phyloP scores from a whole-genome alignment of 2,329 filamentous ascomycete species.

The Fusarium scirpi region DNA sequence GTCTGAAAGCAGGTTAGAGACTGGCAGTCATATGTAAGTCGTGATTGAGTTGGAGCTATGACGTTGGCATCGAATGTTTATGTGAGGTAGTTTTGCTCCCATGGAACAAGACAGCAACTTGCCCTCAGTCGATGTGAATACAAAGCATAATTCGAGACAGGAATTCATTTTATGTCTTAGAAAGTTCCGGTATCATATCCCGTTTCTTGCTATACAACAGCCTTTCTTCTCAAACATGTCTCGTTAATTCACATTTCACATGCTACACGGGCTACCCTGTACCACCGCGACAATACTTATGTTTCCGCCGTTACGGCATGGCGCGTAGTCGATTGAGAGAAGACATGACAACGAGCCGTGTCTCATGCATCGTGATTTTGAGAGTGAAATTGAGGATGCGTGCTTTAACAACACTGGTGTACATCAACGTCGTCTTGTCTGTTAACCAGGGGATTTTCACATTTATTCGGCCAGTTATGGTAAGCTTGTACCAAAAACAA shows the following conservation, averaged over 20 bases:
- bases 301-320: background rate
- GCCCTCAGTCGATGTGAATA: too few relatives aligned
- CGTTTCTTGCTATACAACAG: background rate
- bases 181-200: background rate
- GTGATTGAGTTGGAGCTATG: background rate
- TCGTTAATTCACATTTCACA: background rate
- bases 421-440: background rate
- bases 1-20: too few relatives aligned
- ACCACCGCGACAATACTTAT: background rate
- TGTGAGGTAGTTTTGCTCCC: too few relatives aligned
- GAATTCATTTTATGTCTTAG: background rate
- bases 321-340: background rate
- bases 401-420: background rate
- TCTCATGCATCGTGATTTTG: background rate
- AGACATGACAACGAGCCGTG: background rate
- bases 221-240: background rate
- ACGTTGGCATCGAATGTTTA: too few relatives aligned
- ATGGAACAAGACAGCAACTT: background rate
- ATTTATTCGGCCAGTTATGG: too few relatives aligned
- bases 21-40: fast-evolving
- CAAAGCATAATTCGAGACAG: too few relatives aligned
- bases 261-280: background rate
- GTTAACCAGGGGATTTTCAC: background rate
- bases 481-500: too few relatives aligned
- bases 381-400: fast-evolving